Evolutionary conservation across 2,329 filamentous ascomycete genomes (phyloP).

Genomic region (Elsinoe perseae): DNA sequence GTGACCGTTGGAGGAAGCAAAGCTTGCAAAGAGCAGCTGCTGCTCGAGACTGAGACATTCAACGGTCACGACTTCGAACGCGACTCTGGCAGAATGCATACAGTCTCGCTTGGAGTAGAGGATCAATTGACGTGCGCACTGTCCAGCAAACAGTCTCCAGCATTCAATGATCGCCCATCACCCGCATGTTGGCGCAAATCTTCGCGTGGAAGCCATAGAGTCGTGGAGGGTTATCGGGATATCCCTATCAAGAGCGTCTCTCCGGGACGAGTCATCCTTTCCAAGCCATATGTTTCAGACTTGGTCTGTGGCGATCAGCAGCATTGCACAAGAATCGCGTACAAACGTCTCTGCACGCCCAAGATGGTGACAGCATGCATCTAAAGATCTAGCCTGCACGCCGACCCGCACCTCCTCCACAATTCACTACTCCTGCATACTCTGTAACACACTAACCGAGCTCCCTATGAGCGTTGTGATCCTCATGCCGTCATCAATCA

Average conservation of each 20-base stretch:
- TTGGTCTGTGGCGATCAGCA: not conserved
- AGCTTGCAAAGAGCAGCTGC: constrained; percentile 1
- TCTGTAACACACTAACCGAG: constrained; percentile 12
- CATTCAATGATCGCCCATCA: not conserved
- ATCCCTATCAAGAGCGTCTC: not conserved
- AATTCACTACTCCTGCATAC: constrained; percentile 6
- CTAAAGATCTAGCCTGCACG: constrained; percentile 5
- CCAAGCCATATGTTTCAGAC: constrained; percentile 10
- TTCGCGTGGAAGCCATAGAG: constrained; percentile 6
- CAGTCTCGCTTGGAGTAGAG: constrained; percentile 9
- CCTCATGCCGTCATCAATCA: constrained; percentile 12
- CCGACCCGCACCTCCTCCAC: constrained; percentile 7
- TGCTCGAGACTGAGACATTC: constrained; percentile 11
- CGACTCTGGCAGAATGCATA: not conserved
- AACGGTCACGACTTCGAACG: not conserved
- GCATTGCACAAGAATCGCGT: not conserved
- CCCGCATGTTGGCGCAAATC: not conserved
- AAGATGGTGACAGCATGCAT: constrained; percentile 2
- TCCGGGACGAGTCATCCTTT: not conserved
- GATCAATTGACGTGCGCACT: constrained; percentile 13
- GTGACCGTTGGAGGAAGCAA: not conserved
- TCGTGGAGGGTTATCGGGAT: not conserved
- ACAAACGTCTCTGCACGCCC: not conserved
- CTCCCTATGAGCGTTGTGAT: not conserved
- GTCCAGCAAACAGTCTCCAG: not conserved